A percentile compares a stretch with the other conserved stretches of the same genome.
Conservation (phyloP, 1,139 yeast species). For the Lodderomyces jiufengensis region DNA sequence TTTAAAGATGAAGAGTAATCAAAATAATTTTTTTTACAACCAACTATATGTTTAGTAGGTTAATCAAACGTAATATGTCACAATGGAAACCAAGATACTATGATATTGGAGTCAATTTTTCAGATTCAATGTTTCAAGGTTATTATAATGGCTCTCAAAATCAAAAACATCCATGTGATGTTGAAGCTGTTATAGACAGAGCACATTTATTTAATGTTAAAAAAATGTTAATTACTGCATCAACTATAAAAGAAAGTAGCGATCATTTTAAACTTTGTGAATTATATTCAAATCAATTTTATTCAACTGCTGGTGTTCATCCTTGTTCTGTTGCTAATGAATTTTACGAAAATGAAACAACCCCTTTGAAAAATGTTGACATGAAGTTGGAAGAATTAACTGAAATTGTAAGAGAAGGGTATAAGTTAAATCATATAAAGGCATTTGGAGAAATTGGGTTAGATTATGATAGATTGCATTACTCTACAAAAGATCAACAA, state of each 20-base stretch:
- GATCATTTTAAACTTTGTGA: constrained; percentile 37
- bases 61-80: constrained; percentile 4
- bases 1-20: too few relatives aligned
- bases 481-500: constrained; percentile 68
- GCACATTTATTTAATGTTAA: constrained; percentile 65
- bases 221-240: constrained; percentile 78
- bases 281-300: constrained; percentile 33
- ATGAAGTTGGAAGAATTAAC: constrained; percentile 48
- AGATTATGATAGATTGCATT: constrained; percentile 86
- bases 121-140: constrained; percentile 88
- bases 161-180: constrained; percentile 62
- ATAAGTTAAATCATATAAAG: constrained; percentile 47
- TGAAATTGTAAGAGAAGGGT: constrained; percentile 48
- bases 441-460: constrained; percentile 93
- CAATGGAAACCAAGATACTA: constrained; percentile 44
- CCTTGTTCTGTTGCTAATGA: constrained; percentile 81
- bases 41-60: too few relatives aligned
- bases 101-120: constrained; percentile 73
- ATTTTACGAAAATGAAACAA: constrained; percentile 29
- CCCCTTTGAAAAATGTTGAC: constrained; percentile 23
- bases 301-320: constrained; percentile 88
- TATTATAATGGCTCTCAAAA: constrained; percentile 59
- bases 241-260: constrained; percentile 63
- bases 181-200: constrained; percentile 58
- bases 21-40: too few relatives aligned